These are phyloP conservation scores for Xylaria sp. DNA, from an alignment of 495 filamentous ascomycete species.

Conservation along the genomic window DNA sequence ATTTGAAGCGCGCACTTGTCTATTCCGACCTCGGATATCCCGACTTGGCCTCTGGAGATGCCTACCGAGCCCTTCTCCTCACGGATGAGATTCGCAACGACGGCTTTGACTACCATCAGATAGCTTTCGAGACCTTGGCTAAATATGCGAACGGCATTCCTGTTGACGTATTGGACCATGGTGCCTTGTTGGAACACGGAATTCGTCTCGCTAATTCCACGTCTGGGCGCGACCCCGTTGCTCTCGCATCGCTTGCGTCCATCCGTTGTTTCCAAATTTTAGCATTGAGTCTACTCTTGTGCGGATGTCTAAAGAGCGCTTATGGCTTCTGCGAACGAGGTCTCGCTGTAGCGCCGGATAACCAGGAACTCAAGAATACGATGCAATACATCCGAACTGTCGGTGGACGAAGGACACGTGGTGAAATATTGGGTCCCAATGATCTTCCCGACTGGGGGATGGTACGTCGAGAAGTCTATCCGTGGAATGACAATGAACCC, in stretches of 20 bases:
- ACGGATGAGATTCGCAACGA: conserved; percentile 80
- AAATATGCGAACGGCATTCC: conserved; percentile 39
- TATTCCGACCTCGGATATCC: conserved; percentile 82
- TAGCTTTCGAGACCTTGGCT: conserved; percentile 53
- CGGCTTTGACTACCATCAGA: conserved; percentile 68
- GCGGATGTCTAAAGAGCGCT: conserved; percentile 75
- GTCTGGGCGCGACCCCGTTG: conserved; percentile 33
- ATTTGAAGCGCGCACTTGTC: conserved; percentile 72
- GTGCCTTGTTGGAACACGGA: conserved; percentile 46
- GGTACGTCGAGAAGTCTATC: conserved; percentile 87
- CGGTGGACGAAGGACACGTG: conserved; percentile 48
- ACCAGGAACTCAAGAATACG: conserved; percentile 56
- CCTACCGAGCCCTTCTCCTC: conserved; percentile 86
- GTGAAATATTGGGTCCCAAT: conserved; percentile 55
- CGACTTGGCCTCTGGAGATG: conserved; percentile 88
- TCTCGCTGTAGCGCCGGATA: conserved; percentile 48
- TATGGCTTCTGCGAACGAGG: conserved; percentile 68
- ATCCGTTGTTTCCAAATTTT: conserved; percentile 63
- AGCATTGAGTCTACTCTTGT: conserved; percentile 66
- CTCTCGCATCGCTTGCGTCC: conserved; percentile 51
- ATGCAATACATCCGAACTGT: conserved; percentile 56
- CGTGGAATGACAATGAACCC: conserved; percentile 91
- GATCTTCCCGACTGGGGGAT: conserved; percentile 73
- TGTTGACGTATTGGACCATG: conserved; percentile 50
- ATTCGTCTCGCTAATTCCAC: conserved; percentile 47